Conservation (phyloP, 768 basidiomycete species). For the Boletus subcaerulescens region DNA sequence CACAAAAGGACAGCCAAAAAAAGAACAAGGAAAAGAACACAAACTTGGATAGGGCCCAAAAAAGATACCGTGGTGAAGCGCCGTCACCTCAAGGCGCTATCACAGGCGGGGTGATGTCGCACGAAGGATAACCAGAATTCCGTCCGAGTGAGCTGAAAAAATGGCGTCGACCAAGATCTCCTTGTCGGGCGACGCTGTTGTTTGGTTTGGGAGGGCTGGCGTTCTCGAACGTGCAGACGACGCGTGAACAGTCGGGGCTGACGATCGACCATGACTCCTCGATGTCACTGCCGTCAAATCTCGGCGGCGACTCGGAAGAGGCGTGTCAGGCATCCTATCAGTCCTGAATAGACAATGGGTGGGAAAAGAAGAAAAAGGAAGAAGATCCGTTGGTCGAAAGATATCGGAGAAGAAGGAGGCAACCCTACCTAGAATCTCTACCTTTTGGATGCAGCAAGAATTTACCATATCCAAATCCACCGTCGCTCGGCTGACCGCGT, state of each 20-base stretch:
- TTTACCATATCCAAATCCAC: constrained; percentile 79
- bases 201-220: background rate
- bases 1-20: background rate
- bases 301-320: constrained; percentile 31
- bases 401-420: background rate
- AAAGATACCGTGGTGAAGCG: no score
- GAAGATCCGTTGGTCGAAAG: background rate
- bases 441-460: constrained; percentile 58
- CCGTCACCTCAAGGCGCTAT: no score
- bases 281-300: constrained; percentile 20
- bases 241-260: background rate
- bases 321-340: constrained; percentile 25
- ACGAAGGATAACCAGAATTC: constrained; percentile 75
- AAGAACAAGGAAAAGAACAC: background rate
- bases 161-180: constrained; percentile 72
- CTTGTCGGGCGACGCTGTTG: constrained; percentile 4
- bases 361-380: constrained; percentile 4
- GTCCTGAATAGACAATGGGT: constrained; percentile 12
- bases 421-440: constrained; percentile 52
- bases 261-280: constrained; percentile 14
- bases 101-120: constrained; percentile 31
- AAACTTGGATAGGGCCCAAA: background rate
- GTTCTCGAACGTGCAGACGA: constrained; percentile 10
- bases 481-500: constrained; percentile 77
- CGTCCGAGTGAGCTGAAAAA: constrained; percentile 84